Base-by-base conservation (phyloP, 202 grass and related monocot genomes). In the Miscanthus sacchariflorus region DNA sequence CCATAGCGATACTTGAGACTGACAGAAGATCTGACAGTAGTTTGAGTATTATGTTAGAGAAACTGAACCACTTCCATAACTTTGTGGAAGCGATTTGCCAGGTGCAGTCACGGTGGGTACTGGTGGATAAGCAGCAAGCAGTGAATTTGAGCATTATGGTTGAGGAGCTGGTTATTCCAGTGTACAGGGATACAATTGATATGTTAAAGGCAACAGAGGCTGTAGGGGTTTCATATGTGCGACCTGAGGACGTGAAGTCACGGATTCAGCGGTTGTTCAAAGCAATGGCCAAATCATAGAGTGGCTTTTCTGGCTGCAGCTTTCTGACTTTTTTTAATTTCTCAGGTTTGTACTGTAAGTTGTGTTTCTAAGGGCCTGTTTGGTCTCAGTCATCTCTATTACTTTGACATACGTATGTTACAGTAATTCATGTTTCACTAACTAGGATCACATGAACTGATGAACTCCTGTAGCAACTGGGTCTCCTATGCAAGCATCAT, bases 51-150 rank as follows among this genome's bases (percentile, higher is more conserved):
- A 43, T 86, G 3, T 52, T 83, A 9, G 87, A 93, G 76, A 94
- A 89, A 67, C 88, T 98, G 25, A 77, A 88, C 48, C 64, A 74
- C 71, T 98, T 98, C 83, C 92, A 93, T 70, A 80, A 79, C 33
- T 95, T 95, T 73, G 81, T 95, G 71, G 89, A 98, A n/a, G 95
- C 93, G 8, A 87, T 94, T 72, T 91, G 76, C 80, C 88, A 87
- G 79, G 81, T 87, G 80, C 95, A 95, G 75, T 71, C 74, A 28
- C 82, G 58, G 49, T 98, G 93, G 95, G 75, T 95, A 14, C 80
- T 93, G 77, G 82, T 91, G 77, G 89, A 98, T 46, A 90, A 90
- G 67, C 89, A 90, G 85, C 66, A 95, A 70, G 84, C 78, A 56
- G 42, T 76, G 43, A 83, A 98, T 45, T 71, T 98, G 70, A 70